Conservation (phyloP, 1,284 basidiomycete species). For the Paramarasmius palmivorus region DNA sequence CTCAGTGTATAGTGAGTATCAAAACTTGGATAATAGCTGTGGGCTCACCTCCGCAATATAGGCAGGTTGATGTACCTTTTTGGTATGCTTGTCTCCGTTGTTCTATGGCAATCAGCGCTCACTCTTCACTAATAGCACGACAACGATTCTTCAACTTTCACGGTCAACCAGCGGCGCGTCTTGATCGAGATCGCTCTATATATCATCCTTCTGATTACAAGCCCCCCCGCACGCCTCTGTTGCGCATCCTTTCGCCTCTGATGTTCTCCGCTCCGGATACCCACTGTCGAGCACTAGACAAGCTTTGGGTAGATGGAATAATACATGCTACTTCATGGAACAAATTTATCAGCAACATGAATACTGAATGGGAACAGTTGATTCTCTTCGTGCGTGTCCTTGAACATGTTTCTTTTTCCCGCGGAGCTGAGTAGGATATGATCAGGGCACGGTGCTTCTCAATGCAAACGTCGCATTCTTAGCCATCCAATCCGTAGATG, state of each 20-base stretch:
- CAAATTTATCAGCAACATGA: constrained; percentile 40
- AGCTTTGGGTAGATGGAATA: constrained; percentile 39
- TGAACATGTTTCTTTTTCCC: neutral
- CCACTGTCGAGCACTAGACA: constrained; percentile 33
- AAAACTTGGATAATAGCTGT: neutral
- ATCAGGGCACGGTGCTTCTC: constrained; percentile 39
- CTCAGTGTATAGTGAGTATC: constrained; percentile 34
- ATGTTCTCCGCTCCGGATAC: constrained; percentile 42
- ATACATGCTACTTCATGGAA: constrained; percentile 38
- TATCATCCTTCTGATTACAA: constrained; percentile 18
- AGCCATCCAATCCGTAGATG: constrained; percentile 34
- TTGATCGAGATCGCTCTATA: constrained; percentile 44
- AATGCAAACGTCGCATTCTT: constrained; percentile 42
- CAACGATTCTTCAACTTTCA: constrained; percentile 50
- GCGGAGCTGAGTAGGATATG: neutral
- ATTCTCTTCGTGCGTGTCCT: constrained; percentile 44
- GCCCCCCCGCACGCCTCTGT: constrained; percentile 17
- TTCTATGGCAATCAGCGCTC: neutral
- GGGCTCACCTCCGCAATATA: constrained; percentile 18
- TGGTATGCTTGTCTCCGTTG: constrained; percentile 23
- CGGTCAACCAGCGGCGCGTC: constrained; percentile 52
- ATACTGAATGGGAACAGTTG: constrained; percentile 49
- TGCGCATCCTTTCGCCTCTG: constrained; percentile 27
- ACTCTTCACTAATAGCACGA: constrained; percentile 29
- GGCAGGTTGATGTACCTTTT: constrained; percentile 47